Percentiles rank a stretch among this genome's conserved stretches.
Evolutionary conservation across 148 eudicot genomes (phyloP).

Genomic region (Chenopodium album): DNA sequence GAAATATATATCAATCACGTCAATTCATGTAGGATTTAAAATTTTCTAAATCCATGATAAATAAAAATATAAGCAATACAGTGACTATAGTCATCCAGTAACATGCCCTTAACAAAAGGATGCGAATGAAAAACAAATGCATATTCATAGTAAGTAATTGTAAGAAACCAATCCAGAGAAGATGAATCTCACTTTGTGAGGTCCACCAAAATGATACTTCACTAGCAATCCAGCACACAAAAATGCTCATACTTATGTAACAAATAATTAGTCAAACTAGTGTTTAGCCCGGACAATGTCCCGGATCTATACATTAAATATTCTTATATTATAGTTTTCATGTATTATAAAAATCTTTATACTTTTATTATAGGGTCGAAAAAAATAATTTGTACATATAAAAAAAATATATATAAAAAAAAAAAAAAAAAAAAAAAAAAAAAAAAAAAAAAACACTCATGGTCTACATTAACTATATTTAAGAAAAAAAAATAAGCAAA

Average conservation of each 20-base stretch:
- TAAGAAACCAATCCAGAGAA: background rate
- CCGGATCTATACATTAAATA: too few species aligned
- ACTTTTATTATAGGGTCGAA: too few species aligned
- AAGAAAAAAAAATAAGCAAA: too few species aligned
- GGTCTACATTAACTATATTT: too few species aligned
- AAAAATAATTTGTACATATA: too few species aligned
- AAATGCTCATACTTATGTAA: background rate
- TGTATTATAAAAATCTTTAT: too few species aligned
- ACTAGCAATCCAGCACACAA: background rate
- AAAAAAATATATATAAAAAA: too few species aligned
- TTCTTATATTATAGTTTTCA: too few species aligned
- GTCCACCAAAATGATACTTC: background rate
- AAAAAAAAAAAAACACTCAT: too few species aligned
- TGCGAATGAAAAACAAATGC: conserved; percentile 5
- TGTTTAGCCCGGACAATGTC: too few species aligned
- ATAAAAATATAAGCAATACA: background rate
- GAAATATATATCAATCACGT: conserved; percentile 2
- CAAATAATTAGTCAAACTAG: background rate
- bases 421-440: too few species aligned
- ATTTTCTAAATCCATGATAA: background rate
- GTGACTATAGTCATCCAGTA: background rate
- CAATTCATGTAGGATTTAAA: conserved; percentile 1
- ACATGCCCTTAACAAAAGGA: background rate
- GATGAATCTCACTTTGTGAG: background rate
- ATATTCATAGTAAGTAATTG: background rate